These are phyloP conservation scores for Kodamaea ohmeri DNA, from an alignment of 1,139 yeast genomes.

Conservation along the genomic window DNA sequence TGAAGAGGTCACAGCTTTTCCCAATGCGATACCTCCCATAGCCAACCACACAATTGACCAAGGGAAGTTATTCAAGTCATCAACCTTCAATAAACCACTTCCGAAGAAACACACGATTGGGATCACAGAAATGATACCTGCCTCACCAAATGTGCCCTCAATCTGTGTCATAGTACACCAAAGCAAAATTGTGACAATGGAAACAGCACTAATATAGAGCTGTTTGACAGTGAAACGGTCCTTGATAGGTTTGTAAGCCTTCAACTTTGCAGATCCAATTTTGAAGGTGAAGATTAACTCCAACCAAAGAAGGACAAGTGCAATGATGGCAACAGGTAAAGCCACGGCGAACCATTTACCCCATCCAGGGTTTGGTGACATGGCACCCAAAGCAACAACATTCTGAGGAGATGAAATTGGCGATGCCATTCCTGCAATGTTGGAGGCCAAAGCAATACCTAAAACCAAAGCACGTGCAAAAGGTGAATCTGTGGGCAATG, in stretches of 20 bases:
- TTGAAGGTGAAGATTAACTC: conserved; percentile 68
- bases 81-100: conserved; percentile 75
- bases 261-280: conserved; percentile 44
- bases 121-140: conserved; percentile 83
- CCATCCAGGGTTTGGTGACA: conserved; percentile 93
- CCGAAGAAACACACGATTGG: conserved; percentile 87
- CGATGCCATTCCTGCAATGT: conserved; percentile 93
- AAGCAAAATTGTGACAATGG: conserved; percentile 66
- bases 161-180: conserved; percentile 81
- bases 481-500: conserved; percentile 72
- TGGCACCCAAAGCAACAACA: conserved; percentile 80
- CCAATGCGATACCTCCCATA: conserved; percentile 95
- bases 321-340: conserved; percentile 68
- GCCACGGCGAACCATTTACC: conserved; percentile 89
- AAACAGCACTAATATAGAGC: conserved; percentile 62
- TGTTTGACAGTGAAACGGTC: conserved; percentile 75
- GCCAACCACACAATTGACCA: conserved; percentile 94
- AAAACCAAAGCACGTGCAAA: conserved; percentile 81
- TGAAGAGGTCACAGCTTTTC: conserved; percentile 86
- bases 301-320: conserved; percentile 67
- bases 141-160: conserved; percentile 73
- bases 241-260: conserved; percentile 61
- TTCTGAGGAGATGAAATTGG: conserved; percentile 97
- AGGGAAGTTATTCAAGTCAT: conserved; percentile 87
- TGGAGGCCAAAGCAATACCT: conserved; percentile 89